These are phyloP conservation scores for Galium porrigens DNA, from an alignment of 305 asterid species.

Conservation along the genomic window DNA sequence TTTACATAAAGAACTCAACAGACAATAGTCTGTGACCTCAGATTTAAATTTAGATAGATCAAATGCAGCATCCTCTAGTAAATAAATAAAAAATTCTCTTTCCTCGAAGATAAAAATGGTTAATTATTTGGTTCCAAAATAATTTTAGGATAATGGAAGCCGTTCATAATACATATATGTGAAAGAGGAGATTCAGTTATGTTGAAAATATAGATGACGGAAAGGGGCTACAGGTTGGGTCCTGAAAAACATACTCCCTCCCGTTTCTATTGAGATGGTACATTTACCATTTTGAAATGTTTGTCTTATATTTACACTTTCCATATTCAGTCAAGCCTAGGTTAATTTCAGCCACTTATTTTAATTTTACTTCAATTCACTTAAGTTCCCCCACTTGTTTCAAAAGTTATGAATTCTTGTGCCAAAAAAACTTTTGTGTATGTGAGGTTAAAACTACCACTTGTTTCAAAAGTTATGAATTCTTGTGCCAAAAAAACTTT, in stretches of 20 bases:
- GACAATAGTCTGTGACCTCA: too few relatives aligned
- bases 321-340: too few relatives aligned
- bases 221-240: neutral
- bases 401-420: neutral
- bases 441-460: too few relatives aligned
- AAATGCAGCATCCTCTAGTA: slow-evolving; percentile 5
- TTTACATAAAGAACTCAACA: neutral
- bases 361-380: too few relatives aligned
- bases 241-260: too few relatives aligned
- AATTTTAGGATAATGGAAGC: neutral
- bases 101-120: neutral
- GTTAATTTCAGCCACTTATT: too few relatives aligned
- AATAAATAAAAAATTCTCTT: neutral
- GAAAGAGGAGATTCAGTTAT: neutral
- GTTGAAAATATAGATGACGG: neutral
- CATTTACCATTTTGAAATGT: too few relatives aligned
- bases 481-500: neutral
- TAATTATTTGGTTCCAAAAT: neutral
- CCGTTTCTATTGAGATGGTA: too few relatives aligned
- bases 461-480: too few relatives aligned
- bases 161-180: neutral
- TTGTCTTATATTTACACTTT: too few relatives aligned
- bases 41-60: neutral
- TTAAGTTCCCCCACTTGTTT: too few relatives aligned
- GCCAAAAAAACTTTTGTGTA: neutral